Evolutionary conservation across 257 asterid species (phyloP).

Genomic region (Capsicum rhomboideum): DNA sequence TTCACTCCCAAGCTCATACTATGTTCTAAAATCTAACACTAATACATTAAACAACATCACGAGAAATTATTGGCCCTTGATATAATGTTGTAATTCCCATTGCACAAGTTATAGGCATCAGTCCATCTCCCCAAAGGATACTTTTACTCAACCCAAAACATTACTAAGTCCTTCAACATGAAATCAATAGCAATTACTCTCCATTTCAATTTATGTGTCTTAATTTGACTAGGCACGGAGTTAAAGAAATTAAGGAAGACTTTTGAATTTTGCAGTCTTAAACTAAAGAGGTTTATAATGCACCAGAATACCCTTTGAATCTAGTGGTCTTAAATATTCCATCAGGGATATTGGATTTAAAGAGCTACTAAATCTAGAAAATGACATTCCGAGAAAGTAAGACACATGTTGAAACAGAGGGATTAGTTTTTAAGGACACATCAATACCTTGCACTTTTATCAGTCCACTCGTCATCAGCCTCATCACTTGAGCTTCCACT

Average conservation of each 20-base stretch:
- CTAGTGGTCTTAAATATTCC: neutral
- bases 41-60: neutral
- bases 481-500: slow-evolving; percentile 92
- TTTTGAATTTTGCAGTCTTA: neutral
- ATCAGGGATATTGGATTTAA: neutral
- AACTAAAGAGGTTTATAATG: neutral
- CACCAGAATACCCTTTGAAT: neutral
- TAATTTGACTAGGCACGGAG: neutral
- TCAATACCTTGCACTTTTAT: slow-evolving; percentile 67
- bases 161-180: neutral
- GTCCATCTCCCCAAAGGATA: neutral
- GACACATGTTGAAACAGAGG: neutral
- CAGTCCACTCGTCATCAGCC: slow-evolving; percentile 91
- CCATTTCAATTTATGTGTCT: neutral
- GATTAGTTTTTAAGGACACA: neutral
- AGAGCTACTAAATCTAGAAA: neutral
- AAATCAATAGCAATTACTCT: neutral
- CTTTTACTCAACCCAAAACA: neutral
- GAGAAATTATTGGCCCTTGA: neutral
- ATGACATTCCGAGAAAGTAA: neutral
- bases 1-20: neutral
- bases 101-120: neutral
- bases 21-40: neutral
- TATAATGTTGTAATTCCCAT: neutral
- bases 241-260: neutral